Base-by-base conservation (phyloP, 352 stramenopile genomes). In the Phytopythium kandeliae region DNA sequence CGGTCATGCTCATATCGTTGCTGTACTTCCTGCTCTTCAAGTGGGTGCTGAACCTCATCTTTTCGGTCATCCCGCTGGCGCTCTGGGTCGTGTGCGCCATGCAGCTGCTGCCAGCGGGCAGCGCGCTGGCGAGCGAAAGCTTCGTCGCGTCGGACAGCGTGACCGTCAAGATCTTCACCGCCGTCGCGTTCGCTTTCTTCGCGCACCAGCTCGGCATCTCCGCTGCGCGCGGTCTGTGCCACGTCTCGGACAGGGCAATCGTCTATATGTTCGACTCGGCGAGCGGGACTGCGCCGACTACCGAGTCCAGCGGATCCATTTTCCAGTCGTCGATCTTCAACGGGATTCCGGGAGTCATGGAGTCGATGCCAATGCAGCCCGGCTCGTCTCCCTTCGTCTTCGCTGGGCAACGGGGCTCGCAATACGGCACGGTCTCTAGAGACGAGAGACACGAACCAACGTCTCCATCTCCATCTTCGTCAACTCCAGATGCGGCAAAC, bases 1-100 rank as follows among this genome's bases (percentile, higher is more conserved):
- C 71, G 0, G 78, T 85, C 34, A 86, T 89, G 78, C 26, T 79
- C 47, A 58, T 80, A 49, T 89, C 78, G 37, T 40, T 85, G 24
- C 40, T 86, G 16, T 89, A 89, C 54, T 89, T 89, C 25, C 33
- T 89, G 51, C 53, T 85, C 41, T 86, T 89, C 65, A 82, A 83
- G 48, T 75, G 69, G 56, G 31, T 84, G 15, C 62, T 89, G 44
- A 71, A 85, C 56, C 9, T 86, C 44, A 51, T 85, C 22, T 85
- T 86, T 44, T 71, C 71, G 31, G 30, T 35, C 10, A 49, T 86
- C 1, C 78, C 78, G 35, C 48, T 89, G 13, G 1, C 52, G 35
- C 47, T 86, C 21, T 89, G 75, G 74, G 16, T 57, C 10, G 37
- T 85, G 31, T 64, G 65, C 21, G 25, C 74, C 15, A 57, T 54